These are phyloP conservation scores for Elsinoe batatas DNA, from an alignment of 2,329 filamentous ascomycete species.

Conservation along the genomic window DNA sequence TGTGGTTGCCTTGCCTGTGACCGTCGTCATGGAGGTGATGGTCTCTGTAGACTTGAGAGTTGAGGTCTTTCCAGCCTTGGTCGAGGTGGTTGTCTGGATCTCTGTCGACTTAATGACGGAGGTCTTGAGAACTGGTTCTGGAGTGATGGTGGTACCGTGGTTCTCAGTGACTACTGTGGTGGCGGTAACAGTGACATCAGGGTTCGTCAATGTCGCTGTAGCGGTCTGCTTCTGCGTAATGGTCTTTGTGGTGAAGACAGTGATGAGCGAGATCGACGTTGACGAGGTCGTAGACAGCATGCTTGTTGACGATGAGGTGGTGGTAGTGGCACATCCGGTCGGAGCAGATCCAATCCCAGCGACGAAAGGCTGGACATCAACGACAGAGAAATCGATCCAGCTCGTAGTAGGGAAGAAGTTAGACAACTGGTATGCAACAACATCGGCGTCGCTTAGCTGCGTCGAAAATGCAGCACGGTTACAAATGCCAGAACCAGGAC, in stretches of 20 bases:
- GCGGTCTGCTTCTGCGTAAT: slow-evolving; percentile 22
- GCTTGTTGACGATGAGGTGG: slow-evolving; percentile 19
- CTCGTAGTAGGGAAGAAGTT: slow-evolving; percentile 33
- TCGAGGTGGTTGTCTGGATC: slow-evolving; percentile 15
- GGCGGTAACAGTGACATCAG: slow-evolving; percentile 19
- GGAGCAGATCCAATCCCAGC: slow-evolving; percentile 25
- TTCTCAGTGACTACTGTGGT: slow-evolving; percentile 23
- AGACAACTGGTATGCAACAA: slow-evolving; percentile 31
- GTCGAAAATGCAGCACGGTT: slow-evolving; percentile 29
- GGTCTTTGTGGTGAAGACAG: slow-evolving; percentile 17
- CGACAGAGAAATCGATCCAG: slow-evolving; percentile 35
- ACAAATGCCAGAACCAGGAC: slow-evolving; percentile 27
- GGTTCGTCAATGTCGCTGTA: slow-evolving; percentile 22
- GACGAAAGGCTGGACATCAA: slow-evolving; percentile 31
- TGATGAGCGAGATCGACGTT: slow-evolving; percentile 19
- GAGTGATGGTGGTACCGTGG: slow-evolving; percentile 28
- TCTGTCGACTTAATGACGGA: slow-evolving; percentile 20
- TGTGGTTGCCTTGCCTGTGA: slow-evolving; percentile 17
- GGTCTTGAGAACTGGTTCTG: slow-evolving; percentile 21
- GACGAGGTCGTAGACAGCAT: slow-evolving; percentile 20
- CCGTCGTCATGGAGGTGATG: slow-evolving; percentile 1
- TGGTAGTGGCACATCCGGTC: slow-evolving; percentile 18
- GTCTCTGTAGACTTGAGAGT: slow-evolving; percentile 16
- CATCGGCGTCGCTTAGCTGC: slow-evolving; percentile 28
- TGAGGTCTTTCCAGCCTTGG: slow-evolving; percentile 13